A percentile compares a stretch with the other conserved stretches of the same genome.
phyloP scores from a whole-genome alignment of 768 basidiomycete genomes.

The Lanmaoa pseudosensibilis region DNA sequence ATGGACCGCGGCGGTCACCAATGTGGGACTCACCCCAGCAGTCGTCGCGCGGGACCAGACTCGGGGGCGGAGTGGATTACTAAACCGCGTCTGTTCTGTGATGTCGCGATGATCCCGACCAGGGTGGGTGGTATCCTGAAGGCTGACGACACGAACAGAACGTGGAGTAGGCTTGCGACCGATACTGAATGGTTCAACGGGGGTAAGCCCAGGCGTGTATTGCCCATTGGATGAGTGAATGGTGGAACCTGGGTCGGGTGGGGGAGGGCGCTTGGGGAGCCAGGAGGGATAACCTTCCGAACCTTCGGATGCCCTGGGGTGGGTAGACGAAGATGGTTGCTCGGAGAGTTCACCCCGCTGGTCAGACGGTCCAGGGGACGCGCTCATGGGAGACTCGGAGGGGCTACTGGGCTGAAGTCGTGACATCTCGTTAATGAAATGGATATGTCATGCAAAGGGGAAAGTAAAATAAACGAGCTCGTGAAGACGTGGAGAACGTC shows the following conservation, averaged over 20 bases:
- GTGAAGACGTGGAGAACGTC: conserved; percentile 28
- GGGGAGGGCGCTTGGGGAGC: conserved; percentile 78
- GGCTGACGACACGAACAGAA: conserved; percentile 77
- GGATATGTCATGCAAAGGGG: conserved; percentile 29
- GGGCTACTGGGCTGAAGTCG: conserved; percentile 33
- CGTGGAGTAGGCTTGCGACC: conserved; percentile 81
- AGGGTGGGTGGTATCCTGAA: conserved; percentile 50
- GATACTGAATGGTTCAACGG: conserved; percentile 35
- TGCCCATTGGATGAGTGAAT: conserved; percentile 56
- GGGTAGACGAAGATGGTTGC: conserved; percentile 37
- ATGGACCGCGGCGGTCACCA: conserved; percentile 40
- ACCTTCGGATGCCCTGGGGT: conserved; percentile 38
- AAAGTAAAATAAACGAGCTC: conserved; percentile 31
- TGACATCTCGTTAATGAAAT: conserved; percentile 39
- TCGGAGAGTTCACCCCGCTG: conserved; percentile 32
- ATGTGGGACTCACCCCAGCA: conserved; percentile 42
- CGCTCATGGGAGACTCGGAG: conserved; percentile 34
- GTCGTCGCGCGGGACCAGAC: conserved; percentile 62
- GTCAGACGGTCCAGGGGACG: conserved; percentile 28
- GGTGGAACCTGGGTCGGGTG: conserved; percentile 72
- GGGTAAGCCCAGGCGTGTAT: conserved; percentile 34
- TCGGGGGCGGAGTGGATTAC: conserved; percentile 42
- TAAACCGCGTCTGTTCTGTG: conserved; percentile 50
- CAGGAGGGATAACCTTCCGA: conserved; percentile 81
- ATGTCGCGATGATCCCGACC: conserved; percentile 47